These are phyloP conservation scores for Hippophae tibetana DNA, from an alignment of 306 rosid species.

Conservation along the genomic window DNA sequence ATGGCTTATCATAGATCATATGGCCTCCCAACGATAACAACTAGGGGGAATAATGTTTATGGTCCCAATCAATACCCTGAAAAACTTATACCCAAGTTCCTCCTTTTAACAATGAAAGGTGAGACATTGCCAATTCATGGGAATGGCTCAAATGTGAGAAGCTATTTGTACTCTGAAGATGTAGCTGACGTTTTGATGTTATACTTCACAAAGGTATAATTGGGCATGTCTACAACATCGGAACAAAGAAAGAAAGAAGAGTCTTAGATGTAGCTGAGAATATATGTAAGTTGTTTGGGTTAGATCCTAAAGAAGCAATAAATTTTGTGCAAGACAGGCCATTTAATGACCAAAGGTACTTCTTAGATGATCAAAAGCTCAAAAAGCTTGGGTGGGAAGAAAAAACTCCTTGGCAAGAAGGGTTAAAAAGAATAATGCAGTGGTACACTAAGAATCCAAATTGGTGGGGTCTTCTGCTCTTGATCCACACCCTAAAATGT, in stretches of 20 bases:
- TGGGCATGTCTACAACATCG: conserved; percentile 59
- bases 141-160: conserved; percentile 64
- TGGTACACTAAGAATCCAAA: conserved; percentile 50
- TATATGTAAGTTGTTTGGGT: conserved; percentile 38
- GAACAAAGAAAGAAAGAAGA: conserved; percentile 55
- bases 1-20: conserved; percentile 70
- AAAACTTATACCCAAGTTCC: conserved; percentile 61
- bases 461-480: conserved; percentile 81
- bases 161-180: conserved; percentile 50
- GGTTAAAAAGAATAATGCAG: conserved; percentile 48
- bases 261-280: conserved; percentile 54
- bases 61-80: conserved; percentile 73
- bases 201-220: conserved; percentile 60
- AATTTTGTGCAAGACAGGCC: conserved; percentile 67
- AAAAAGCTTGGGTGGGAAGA: conserved; percentile 62
- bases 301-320: conserved; percentile 37
- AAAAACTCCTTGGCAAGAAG: conserved; percentile 53
- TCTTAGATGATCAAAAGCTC: conserved; percentile 65
- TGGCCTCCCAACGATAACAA: conserved; percentile 49
- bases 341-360: conserved; percentile 66
- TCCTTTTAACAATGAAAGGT: conserved; percentile 59
- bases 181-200: conserved; percentile 82
- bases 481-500: conserved; percentile 48
- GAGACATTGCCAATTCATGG: conserved; percentile 64
- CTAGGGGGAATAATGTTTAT: conserved; percentile 63